Percentiles rank a stretch among this genome's conserved stretches.
These are phyloP conservation scores for Exsudoporus frostii DNA, from an alignment of 768 basidiomycete species.

Conservation along the genomic window DNA sequence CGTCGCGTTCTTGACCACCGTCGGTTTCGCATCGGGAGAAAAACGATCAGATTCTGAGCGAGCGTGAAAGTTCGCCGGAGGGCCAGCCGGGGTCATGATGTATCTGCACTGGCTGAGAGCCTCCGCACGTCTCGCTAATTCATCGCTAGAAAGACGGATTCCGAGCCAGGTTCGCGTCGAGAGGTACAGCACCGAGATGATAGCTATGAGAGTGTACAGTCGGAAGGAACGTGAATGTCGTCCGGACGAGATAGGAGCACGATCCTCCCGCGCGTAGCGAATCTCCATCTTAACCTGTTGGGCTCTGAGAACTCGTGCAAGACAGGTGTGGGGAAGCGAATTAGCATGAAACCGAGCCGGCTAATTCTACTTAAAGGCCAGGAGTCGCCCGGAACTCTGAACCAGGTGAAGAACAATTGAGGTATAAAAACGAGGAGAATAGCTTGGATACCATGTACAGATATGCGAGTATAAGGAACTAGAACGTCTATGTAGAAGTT, in stretches of 20 bases:
- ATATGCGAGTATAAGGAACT: too few relatives aligned
- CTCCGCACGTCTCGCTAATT: slow-evolving; percentile 14
- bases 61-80: slow-evolving; percentile 43
- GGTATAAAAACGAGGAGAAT: too few relatives aligned
- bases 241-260: neutral
- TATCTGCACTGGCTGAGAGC: slow-evolving; percentile 44
- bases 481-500: too few relatives aligned
- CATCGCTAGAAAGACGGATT: slow-evolving; percentile 1
- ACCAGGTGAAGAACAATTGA: too few relatives aligned
- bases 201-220: slow-evolving; percentile 5
- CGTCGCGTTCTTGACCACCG: slow-evolving; percentile 69
- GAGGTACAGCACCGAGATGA: slow-evolving; percentile 4
- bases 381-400: too few relatives aligned
- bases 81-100: slow-evolving; percentile 40
- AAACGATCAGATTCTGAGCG: slow-evolving; percentile 65
- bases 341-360: neutral
- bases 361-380: too few relatives aligned
- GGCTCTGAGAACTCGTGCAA: neutral
- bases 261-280: neutral
- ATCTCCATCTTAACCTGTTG: neutral
- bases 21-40: slow-evolving; percentile 57
- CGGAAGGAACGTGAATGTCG: slow-evolving; percentile 1
- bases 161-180: neutral
- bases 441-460: too few relatives aligned
- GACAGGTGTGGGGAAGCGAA: neutral